Conservation (phyloP, 108 stramenopile genomes). For the Hondaea fermentalgiana region DNA sequence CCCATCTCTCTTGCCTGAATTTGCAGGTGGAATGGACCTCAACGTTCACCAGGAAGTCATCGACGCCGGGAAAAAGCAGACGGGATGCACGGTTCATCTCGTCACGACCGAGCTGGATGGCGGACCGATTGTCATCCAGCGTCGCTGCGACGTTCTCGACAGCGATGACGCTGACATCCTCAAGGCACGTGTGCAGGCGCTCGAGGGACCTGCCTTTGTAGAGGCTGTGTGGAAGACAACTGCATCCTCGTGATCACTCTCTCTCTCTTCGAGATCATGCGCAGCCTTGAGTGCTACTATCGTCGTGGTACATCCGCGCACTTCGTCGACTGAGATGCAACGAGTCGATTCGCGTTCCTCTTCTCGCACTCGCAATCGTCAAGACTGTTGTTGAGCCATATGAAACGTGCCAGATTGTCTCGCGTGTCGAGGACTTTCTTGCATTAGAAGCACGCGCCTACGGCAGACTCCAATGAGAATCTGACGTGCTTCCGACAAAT, state of each 20-base stretch:
- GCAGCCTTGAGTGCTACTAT: no score
- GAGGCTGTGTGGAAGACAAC: conserved; percentile 62
- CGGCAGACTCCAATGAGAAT: neutral
- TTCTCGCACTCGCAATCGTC: no score
- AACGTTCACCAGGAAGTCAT: conserved; percentile 94
- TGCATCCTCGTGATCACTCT: neutral
- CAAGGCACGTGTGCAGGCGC: conserved; percentile 86
- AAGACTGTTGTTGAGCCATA: no score
- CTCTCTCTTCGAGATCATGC: no score
- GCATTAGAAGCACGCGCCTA: neutral
- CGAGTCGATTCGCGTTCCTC: no score
- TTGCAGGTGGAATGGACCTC: conserved; percentile 97
- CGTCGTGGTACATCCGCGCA: no score
- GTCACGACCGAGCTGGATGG: conserved; percentile 93
- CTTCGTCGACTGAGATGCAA: no score
- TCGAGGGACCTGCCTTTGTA: conserved; percentile 88
- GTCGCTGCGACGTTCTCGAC: conserved; percentile 50
- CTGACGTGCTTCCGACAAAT: neutral
- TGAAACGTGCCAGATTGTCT: no score
- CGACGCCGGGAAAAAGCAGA: conserved; percentile 76
- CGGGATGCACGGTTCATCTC: conserved; percentile 94
- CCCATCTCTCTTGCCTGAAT: conserved; percentile 91
- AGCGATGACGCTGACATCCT: conserved; percentile 83
- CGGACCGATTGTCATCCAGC: conserved; percentile 88
- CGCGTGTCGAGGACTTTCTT: no score